Percentiles rank a stretch among this genome's conserved stretches.
These are phyloP conservation scores for Auricularia sp. DNA, from an alignment of 768 basidiomycete species.

Conservation along the genomic window DNA sequence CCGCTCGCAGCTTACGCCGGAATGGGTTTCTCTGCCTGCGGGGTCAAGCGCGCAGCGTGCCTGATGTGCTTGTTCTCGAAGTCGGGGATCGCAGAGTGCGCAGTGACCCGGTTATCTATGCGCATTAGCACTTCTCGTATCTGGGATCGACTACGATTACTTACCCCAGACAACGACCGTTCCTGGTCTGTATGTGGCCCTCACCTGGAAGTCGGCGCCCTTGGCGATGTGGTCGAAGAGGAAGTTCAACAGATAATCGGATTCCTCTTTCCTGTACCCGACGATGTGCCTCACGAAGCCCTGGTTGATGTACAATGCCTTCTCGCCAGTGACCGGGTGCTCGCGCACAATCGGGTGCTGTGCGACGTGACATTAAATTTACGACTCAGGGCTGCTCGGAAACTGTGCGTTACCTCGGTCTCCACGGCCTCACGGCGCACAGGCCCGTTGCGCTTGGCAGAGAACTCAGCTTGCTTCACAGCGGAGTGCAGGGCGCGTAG, in stretches of 20 bases:
- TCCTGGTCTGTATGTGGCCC: constrained; percentile 41
- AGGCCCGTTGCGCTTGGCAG: constrained; percentile 33
- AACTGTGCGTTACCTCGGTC: constrained; percentile 25
- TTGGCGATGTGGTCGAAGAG: constrained; percentile 43
- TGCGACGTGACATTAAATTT: background rate
- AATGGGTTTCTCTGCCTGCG: constrained; percentile 40
- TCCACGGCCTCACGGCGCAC: constrained; percentile 43
- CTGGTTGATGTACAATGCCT: constrained; percentile 49
- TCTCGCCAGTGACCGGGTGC: constrained; percentile 56
- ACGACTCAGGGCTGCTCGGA: background rate
- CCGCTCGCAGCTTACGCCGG: constrained; percentile 15
- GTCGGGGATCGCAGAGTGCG: constrained; percentile 36
- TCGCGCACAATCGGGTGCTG: constrained; percentile 47
- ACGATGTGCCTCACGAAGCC: constrained; percentile 47
- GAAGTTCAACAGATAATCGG: constrained; percentile 45
- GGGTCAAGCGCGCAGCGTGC: constrained; percentile 39
- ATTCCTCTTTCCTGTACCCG: constrained; percentile 46
- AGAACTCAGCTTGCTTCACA: constrained; percentile 38
- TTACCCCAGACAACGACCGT: constrained; percentile 49
- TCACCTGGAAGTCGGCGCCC: constrained; percentile 40
- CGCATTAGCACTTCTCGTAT: background rate
- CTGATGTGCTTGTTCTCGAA: constrained; percentile 28
- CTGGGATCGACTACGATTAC: background rate
- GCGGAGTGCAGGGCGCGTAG: constrained; percentile 48
- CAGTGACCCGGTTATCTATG: constrained; percentile 40